Evolutionary conservation across 805 yeast genomes (phyloP).

Genomic region (Metschnikowia lochheadii): DNA sequence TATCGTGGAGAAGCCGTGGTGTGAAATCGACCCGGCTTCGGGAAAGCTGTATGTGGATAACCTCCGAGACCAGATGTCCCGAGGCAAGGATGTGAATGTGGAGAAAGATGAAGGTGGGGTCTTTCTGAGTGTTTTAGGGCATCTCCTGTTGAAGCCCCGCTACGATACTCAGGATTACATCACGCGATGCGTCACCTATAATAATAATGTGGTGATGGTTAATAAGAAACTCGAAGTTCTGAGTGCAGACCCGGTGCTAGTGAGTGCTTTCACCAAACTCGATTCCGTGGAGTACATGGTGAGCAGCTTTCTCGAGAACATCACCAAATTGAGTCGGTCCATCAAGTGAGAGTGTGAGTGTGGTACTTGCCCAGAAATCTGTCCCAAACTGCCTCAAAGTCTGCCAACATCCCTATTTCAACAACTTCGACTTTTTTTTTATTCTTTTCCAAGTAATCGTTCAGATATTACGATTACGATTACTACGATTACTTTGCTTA

Average conservation of each 20-base stretch:
- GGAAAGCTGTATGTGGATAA: constrained; percentile 57
- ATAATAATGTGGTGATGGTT: constrained; percentile 57
- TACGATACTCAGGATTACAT: constrained; percentile 45
- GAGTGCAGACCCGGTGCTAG: constrained; percentile 63
- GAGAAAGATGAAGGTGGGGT: constrained; percentile 10
- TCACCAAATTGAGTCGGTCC: constrained; percentile 10
- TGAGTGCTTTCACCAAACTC: constrained; percentile 59
- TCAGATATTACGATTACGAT: too few species aligned
- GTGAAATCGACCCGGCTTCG: constrained; percentile 38
- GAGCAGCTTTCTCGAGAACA: constrained; percentile 26
- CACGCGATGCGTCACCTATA: constrained; percentile 60
- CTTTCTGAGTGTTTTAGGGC: constrained; percentile 22
- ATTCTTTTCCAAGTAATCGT: too few species aligned
- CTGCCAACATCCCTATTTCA: too few species aligned
- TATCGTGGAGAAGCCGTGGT: constrained; percentile 62
- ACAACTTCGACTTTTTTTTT: too few species aligned
- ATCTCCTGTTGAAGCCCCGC: constrained; percentile 27
- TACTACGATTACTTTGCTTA: too few species aligned
- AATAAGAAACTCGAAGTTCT: constrained; percentile 55
- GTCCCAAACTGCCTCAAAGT: too few species aligned
- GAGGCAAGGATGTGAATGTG: constrained; percentile 10
- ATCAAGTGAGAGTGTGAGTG: too few species aligned
- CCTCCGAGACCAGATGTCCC: constrained; percentile 51
- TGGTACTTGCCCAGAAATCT: too few species aligned
- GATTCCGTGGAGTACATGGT: constrained; percentile 55